Percentiles rank a stretch among this genome's conserved stretches.
These are phyloP conservation scores for Candida pseudoglaebosa DNA, from an alignment of 805 yeast species.

Conservation along the genomic window DNA sequence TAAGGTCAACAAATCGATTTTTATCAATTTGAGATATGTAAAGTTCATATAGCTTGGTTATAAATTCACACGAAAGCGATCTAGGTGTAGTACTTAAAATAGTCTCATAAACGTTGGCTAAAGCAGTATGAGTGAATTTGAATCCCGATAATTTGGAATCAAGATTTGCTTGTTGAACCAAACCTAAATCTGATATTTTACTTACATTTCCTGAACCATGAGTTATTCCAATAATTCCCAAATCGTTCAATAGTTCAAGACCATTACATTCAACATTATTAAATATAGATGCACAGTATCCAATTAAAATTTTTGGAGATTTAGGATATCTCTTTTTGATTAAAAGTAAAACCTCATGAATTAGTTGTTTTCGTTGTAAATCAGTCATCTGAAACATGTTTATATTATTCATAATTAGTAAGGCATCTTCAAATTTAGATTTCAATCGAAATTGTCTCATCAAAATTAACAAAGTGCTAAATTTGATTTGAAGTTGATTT, in stretches of 20 bases:
- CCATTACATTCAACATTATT: slow-evolving; percentile 6
- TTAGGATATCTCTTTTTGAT: slow-evolving; percentile 25
- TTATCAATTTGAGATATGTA: not conserved
- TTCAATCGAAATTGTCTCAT: slow-evolving; percentile 27
- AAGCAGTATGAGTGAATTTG: slow-evolving; percentile 15
- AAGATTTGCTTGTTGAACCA: slow-evolving; percentile 28
- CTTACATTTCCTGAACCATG: slow-evolving; percentile 20
- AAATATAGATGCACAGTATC: slow-evolving; percentile 32
- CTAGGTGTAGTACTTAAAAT: slow-evolving; percentile 15
- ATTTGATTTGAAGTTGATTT: slow-evolving; percentile 21
- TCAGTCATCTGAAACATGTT: slow-evolving; percentile 17
- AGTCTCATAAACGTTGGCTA: slow-evolving; percentile 23
- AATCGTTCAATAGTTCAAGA: slow-evolving; percentile 21
- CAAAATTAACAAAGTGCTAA: slow-evolving; percentile 22
- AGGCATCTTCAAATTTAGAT: slow-evolving; percentile 30
- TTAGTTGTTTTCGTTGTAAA: slow-evolving; percentile 18
- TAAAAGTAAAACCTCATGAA: slow-evolving; percentile 28
- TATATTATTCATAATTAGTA: slow-evolving; percentile 29
- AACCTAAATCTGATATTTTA: slow-evolving; percentile 9
- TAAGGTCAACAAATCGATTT: not conserved
- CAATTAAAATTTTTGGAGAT: slow-evolving; percentile 33
- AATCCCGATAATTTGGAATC: slow-evolving; percentile 22
- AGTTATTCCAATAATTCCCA: slow-evolving; percentile 22
- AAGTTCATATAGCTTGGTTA: slow-evolving; percentile 17
- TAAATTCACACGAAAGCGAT: slow-evolving; percentile 14